Evolutionary conservation across 306 rosid genomes (phyloP), one percentile per base, ranked within the genome.

Genomic region (Urtica urens): DNA sequence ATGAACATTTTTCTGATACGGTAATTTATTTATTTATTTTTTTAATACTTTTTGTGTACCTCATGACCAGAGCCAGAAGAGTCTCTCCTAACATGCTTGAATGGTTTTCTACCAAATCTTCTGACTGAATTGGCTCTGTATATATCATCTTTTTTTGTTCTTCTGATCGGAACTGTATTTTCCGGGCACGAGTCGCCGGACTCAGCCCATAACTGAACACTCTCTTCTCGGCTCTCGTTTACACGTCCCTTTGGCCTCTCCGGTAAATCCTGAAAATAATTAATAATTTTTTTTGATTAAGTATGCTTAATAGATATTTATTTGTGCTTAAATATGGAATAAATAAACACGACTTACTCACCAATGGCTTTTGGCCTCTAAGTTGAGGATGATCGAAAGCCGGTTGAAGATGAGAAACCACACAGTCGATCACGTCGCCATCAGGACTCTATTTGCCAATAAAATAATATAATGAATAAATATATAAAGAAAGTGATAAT

Each of bases 371-470:
- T 49, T 75, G 71, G 31, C 94, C 93, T 77, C 46, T 73, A 6
- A 85, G 93, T 22, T 59, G 16, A 34, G 79, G 93, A 65, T 82
- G 96, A 57, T 92, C 94, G 75, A 92, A 92, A 58, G 99, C 94
- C 49, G 87, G 96, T 40, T 92, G 99, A 19, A 77, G 85, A 75
- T 85, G 83, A 65, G 93, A 62, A 17, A 61, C 42, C 56, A 92
- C 84, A 56, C 99, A 92, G 34, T 92, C 99, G 23, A 92, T 92
- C 46, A 82, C 55, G 78, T 92, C 99, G 14, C 99, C 99, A 72
- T 92, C 99, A 33, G 93, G 81, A 58, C 99, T 85, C 99, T 92
- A 51, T 63, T 20, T 67, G 53, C 49, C 48, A 56, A n/a, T 27
- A 64, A 66, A 63, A 7, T 31, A 8, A 31, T 7, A 0, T 31